Evolutionary conservation across 2,329 filamentous ascomycete genomes (phyloP).

Genomic region (Aspergillus sp.): DNA sequence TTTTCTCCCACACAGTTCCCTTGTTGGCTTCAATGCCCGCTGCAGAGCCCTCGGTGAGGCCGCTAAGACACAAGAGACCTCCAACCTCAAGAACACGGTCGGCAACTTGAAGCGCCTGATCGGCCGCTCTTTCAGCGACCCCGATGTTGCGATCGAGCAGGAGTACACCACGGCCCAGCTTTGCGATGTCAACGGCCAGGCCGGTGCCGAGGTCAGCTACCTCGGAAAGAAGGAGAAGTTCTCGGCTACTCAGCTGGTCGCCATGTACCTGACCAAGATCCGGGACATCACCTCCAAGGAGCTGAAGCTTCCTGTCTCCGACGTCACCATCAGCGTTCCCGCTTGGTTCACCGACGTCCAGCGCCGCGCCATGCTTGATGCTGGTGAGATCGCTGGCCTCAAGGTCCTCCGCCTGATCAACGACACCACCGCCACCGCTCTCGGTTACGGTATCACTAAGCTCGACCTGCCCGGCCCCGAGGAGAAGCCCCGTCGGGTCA

Average conservation of each 20-base stretch:
- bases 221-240: constrained; percentile 94
- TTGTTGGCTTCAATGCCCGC: constrained; percentile 95
- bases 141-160: constrained; percentile 91
- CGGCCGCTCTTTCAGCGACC: constrained; percentile 82
- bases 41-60: constrained; percentile 90
- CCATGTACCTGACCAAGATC: constrained; percentile 95
- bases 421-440: constrained; percentile 92
- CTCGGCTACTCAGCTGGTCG: constrained; percentile 87
- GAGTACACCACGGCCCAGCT: constrained; percentile 83
- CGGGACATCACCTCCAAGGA: constrained; percentile 84
- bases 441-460: constrained; percentile 98
- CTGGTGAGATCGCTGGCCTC: constrained; percentile 88
- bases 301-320: constrained; percentile 85
- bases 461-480: constrained; percentile 84
- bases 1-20: constrained; percentile 59
- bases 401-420: constrained; percentile 95
- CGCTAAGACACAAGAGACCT: constrained; percentile 98
- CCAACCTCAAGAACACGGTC: constrained; percentile 99
- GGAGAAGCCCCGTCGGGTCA: constrained; percentile 87
- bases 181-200: constrained; percentile 88
- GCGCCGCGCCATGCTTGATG: constrained; percentile 84
- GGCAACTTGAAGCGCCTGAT: constrained; percentile 87
- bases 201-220: constrained; percentile 91
- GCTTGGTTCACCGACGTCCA: constrained; percentile 97
- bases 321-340: constrained; percentile 91